Conservation (phyloP, 2,329 filamentous ascomycete species). For the Metarhizium brunneum region DNA sequence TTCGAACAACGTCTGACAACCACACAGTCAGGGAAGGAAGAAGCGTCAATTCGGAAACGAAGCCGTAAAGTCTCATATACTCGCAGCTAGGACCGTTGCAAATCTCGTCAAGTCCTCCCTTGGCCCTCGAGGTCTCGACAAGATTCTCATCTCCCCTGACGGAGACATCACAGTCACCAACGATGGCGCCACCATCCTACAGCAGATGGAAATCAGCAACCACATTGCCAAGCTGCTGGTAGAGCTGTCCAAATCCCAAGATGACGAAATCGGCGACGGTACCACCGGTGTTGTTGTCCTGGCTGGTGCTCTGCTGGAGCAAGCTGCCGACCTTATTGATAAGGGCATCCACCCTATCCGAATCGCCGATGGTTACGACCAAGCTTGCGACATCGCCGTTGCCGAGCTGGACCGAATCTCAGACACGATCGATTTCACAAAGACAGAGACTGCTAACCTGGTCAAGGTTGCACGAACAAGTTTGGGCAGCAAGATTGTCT, state of each 20-base stretch:
- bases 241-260: conserved; percentile 95
- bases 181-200: conserved; percentile 93
- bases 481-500: conserved; percentile 97
- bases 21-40: conserved; percentile 82
- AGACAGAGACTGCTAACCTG: conserved; percentile 72
- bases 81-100: conserved; percentile 89
- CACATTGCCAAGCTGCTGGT: conserved; percentile 96
- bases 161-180: conserved; percentile 99
- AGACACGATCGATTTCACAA: conserved; percentile 80
- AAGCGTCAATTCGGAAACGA: conserved; percentile 94
- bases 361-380: conserved; percentile 96
- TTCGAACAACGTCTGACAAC: conserved; percentile 11
- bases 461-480: conserved; percentile 93
- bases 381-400: conserved; percentile 94
- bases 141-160: conserved; percentile 97
- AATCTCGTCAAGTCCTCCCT: conserved; percentile 97
- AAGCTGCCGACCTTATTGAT: conserved; percentile 95
- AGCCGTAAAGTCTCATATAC: conserved; percentile 95
- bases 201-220: conserved; percentile 98
- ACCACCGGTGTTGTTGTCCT: conserved; percentile 96
- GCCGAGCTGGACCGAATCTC: conserved; percentile 87
- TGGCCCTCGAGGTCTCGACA: conserved; percentile 91
- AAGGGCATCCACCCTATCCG: conserved; percentile 99
- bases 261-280: conserved; percentile 97
- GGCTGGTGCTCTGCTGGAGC: conserved; percentile 87